These are phyloP conservation scores for Acacia melanoxylon DNA, from an alignment of 306 rosid species.

Conservation along the genomic window DNA sequence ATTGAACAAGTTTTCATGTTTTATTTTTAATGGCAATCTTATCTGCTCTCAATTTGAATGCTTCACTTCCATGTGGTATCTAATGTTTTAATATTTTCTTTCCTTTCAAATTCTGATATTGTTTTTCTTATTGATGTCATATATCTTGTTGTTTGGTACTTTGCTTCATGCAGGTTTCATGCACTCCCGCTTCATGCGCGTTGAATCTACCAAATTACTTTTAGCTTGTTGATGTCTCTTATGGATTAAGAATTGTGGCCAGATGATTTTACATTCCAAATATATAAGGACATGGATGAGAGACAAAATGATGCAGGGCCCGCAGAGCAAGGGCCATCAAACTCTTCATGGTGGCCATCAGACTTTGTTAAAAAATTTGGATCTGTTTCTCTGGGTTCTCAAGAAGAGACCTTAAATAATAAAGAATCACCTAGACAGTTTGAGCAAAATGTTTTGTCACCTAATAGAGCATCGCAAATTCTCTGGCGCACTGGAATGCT, in stretches of 20 bases:
- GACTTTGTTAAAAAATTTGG: conserved; percentile 76
- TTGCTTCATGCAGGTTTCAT: conserved; percentile 53
- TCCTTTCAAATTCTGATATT: not conserved
- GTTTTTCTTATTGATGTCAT: not conserved
- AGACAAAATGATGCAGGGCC: conserved; percentile 67
- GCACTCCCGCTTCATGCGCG: conserved; percentile 66
- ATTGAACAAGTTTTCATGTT: conserved; percentile 2
- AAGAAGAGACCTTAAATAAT: conserved; percentile 61
- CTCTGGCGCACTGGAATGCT: conserved; percentile 93
- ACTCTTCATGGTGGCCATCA: conserved; percentile 87
- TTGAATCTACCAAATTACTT: conserved; percentile 33
- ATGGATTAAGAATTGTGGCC: conserved; percentile 63
- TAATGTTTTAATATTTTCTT: not conserved
- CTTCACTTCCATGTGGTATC: conserved; percentile 18
- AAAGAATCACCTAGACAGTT: conserved; percentile 55
- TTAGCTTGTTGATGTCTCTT: conserved; percentile 49
- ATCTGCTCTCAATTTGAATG: conserved; percentile 13
- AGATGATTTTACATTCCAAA: conserved; percentile 74
- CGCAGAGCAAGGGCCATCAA: conserved; percentile 72
- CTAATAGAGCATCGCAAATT: conserved; percentile 84
- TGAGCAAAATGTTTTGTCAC: conserved; percentile 63
- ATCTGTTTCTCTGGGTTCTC: conserved; percentile 81
- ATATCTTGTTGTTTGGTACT: conserved; percentile 30
- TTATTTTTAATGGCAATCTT: conserved; percentile 13
- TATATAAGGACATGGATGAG: conserved; percentile 75